Conservation (phyloP, 1,284 basidiomycete species). For the Rhizoctonia solani region DNA sequence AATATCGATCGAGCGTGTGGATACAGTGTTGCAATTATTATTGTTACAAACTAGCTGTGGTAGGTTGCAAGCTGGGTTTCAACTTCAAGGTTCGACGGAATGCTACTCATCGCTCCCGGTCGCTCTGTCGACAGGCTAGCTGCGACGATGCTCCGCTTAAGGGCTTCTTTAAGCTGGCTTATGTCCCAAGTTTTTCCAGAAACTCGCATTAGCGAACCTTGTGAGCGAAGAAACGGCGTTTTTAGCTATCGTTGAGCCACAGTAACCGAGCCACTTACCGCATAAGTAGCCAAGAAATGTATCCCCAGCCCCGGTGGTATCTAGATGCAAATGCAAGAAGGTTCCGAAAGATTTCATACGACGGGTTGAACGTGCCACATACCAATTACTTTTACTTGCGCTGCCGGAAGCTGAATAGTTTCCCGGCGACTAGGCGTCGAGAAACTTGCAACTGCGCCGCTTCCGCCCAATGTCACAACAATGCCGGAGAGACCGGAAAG, state of each 20-base stretch:
- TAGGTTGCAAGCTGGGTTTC: constrained; percentile 24
- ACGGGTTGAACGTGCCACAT: constrained; percentile 7
- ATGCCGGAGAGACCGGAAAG: constrained; percentile 28
- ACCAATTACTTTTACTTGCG: constrained; percentile 29
- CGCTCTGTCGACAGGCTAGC: constrained; percentile 22
- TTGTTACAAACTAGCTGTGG: constrained; percentile 7
- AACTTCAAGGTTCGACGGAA: constrained; percentile 16
- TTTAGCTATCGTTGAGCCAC: background rate
- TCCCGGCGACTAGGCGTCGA: constrained; percentile 22
- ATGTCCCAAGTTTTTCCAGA: background rate
- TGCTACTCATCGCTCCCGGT: constrained; percentile 29
- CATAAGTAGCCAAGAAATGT: constrained; percentile 30
- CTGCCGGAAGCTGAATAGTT: constrained; percentile 30
- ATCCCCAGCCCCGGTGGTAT: constrained; percentile 33
- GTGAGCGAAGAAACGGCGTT: background rate
- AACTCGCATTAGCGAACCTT: constrained; percentile 29
- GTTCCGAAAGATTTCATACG: background rate
- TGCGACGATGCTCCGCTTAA: constrained; percentile 27
- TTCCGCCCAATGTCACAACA: constrained; percentile 23
- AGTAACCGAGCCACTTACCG: background rate
- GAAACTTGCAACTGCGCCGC: constrained; percentile 25
- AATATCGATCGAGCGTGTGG: background rate
- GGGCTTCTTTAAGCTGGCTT: constrained; percentile 2
- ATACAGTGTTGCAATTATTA: background rate
- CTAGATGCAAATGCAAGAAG: background rate